A percentile compares a stretch with the other conserved stretches of the same genome.
Conservation (phyloP, 441 rosid species). For the Populus trichocarpa region DNA sequence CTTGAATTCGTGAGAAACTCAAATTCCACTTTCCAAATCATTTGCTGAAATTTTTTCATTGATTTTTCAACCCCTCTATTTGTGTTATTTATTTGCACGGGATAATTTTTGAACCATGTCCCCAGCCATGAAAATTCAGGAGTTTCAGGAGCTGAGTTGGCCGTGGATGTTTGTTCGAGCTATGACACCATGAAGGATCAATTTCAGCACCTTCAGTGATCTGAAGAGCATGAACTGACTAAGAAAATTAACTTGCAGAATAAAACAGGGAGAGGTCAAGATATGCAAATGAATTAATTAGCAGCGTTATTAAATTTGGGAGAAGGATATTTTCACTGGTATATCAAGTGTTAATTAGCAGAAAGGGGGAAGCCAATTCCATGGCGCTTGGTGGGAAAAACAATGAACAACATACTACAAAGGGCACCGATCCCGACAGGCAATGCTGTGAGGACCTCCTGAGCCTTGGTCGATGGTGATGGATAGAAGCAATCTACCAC, state of each 20-base stretch:
- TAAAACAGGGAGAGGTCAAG: neutral
- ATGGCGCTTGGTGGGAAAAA: constrained; percentile 78
- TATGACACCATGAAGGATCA: neutral
- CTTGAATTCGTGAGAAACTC: too few species aligned
- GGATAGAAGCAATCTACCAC: constrained; percentile 73
- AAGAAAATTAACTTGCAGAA: neutral
- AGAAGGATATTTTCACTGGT: neutral
- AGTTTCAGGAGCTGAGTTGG: too few species aligned
- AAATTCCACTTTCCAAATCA: too few species aligned
- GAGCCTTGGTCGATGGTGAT: constrained; percentile 47
- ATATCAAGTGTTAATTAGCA: constrained; percentile 21
- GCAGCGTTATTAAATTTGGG: neutral
- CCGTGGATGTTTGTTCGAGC: constrained; percentile 16
- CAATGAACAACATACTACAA: constrained; percentile 69
- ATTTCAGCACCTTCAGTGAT: neutral
- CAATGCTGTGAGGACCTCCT: constrained; percentile 60
- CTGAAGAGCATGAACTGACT: neutral
- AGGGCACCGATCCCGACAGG: constrained; percentile 69
- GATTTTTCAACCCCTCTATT: too few species aligned
- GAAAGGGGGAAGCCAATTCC: constrained; percentile 84
- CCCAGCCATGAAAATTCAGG: too few species aligned
- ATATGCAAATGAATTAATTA: neutral
- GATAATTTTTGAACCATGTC: neutral
- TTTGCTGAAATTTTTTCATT: too few species aligned
- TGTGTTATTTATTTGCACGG: neutral